A percentile compares a stretch with the other conserved stretches of the same genome.
phyloP scores from a whole-genome alignment of 768 basidiomycete genomes.

The Tremella fuciformis region DNA sequence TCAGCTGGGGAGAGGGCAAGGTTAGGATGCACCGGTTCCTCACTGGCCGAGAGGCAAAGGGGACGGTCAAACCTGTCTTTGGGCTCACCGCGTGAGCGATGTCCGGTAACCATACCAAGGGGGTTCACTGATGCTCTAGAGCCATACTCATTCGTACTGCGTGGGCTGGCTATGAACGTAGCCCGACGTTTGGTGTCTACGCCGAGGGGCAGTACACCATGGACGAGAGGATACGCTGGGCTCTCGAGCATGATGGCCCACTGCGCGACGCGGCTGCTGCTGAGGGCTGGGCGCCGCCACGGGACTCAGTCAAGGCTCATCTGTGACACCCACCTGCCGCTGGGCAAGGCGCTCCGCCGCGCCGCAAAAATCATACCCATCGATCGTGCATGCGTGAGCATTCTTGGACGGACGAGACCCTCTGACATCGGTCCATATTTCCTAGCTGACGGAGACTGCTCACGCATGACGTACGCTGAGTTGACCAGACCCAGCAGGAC shows the following conservation, averaged over 20 bases:
- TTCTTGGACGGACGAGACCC: too few species aligned
- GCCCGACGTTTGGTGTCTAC: conserved; percentile 56
- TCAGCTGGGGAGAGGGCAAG: conserved; percentile 55
- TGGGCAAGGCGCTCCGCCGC: too few species aligned
- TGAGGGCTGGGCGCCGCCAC: too few species aligned
- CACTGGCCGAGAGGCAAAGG: conserved; percentile 80
- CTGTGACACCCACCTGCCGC: too few species aligned
- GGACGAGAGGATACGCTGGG: conserved; percentile 56
- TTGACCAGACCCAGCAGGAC: too few species aligned
- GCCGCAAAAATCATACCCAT: too few species aligned
- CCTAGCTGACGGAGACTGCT: too few species aligned
- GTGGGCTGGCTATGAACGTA: conserved; percentile 56
- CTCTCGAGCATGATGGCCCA: conserved; percentile 45
- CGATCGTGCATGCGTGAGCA: too few species aligned
- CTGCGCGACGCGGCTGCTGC: background rate
- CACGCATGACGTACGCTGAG: too few species aligned
- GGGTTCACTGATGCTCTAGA: conserved; percentile 41
- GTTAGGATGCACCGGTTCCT: conserved; percentile 73
- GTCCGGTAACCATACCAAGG: background rate
- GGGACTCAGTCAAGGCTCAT: too few species aligned
- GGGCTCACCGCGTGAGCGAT: conserved; percentile 76
- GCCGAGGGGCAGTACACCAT: conserved; percentile 56
- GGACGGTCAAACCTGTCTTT: conserved; percentile 82
- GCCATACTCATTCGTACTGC: conserved; percentile 60
- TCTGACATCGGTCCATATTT: too few species aligned